Base-by-base conservation (phyloP, 768 basidiomycete species). In the Podaxis pistillaris region DNA sequence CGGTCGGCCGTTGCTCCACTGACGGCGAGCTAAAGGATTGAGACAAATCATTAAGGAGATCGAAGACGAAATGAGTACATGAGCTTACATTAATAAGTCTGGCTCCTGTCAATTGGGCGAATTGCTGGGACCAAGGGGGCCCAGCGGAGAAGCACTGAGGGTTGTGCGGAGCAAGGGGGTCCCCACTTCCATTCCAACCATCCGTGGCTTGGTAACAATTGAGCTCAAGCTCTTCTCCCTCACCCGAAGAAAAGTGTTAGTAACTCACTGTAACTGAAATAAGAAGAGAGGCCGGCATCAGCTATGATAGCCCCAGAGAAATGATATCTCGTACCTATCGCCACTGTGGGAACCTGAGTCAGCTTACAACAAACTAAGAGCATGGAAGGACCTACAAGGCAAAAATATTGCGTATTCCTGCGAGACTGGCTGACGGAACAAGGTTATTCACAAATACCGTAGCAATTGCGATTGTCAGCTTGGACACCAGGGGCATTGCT, bases 91-190 rank as follows among this genome's bases (percentile, higher is more conserved):
- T 64, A 17, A 66, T 55, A 30, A 70, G 65, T 57, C 12, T 67
- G 58, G 49, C 61, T 64, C 62, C 56, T 28, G 63, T 65, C 30
- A 67, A 52, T 26, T 59, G 61, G n/a, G 37, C 58, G 28, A 70
- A 61, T 59, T 68, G 68, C 19, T 62, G 54, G 5, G 66, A 65
- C 69, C 69, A 70, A 38, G 68, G 67, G 2, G 69, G 69, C 6
- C 69, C 69, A 6, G 66, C 69, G 15, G 67, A 66, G 5, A 66
- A 64, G 60, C 69, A 68, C 26, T 17, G n/a, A 2, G 63, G 52
- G 15, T 33, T 53, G 22, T 68, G 67, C 15, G 66, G 47, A 2
- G 55, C 51, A n/a, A 68, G 66, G 9, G 69, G 69, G 38, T 67
- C 65, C 15, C 66, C 66, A 12, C 17, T 19, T n/a, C 69, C 69